A percentile compares a stretch with the other conserved stretches of the same genome.
These are phyloP conservation scores for Populus nigra DNA, from an alignment of 345 rosid genomes.

Conservation along the genomic window DNA sequence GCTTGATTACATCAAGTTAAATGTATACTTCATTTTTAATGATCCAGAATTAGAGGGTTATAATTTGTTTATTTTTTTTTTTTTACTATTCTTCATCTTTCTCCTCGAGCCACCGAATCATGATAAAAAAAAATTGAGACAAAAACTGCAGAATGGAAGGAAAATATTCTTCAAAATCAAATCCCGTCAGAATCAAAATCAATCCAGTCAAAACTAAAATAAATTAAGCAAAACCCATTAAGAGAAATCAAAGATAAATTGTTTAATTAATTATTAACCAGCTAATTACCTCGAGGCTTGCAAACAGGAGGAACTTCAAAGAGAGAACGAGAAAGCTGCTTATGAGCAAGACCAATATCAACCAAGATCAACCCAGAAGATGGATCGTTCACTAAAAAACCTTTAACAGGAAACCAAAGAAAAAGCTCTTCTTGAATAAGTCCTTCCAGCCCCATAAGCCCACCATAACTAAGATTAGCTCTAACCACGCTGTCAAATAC, in stretches of 20 bases:
- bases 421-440: slow-evolving; percentile 78
- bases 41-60: not conserved
- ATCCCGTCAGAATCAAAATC: not conserved
- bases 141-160: not conserved
- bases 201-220: not conserved
- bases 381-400: slow-evolving; percentile 70
- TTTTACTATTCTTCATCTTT: no score
- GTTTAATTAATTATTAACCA: no score
- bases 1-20: not conserved
- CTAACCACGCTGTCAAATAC: slow-evolving; percentile 60
- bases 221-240: not conserved
- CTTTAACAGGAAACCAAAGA: slow-evolving; percentile 81
- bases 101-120: not conserved
- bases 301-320: slow-evolving; percentile 91
- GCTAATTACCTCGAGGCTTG: slow-evolving; percentile 47
- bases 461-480: slow-evolving; percentile 84
- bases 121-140: not conserved
- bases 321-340: slow-evolving; percentile 74
- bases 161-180: not conserved
- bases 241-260: not conserved
- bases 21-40: not conserved
- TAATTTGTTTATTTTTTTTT: no score
- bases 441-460: slow-evolving; percentile 73
- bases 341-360: slow-evolving; percentile 81
- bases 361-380: slow-evolving; percentile 75